Evolutionary conservation across 805 yeast genomes (phyloP).

Genomic region (Yamadazyma tumulicola): DNA sequence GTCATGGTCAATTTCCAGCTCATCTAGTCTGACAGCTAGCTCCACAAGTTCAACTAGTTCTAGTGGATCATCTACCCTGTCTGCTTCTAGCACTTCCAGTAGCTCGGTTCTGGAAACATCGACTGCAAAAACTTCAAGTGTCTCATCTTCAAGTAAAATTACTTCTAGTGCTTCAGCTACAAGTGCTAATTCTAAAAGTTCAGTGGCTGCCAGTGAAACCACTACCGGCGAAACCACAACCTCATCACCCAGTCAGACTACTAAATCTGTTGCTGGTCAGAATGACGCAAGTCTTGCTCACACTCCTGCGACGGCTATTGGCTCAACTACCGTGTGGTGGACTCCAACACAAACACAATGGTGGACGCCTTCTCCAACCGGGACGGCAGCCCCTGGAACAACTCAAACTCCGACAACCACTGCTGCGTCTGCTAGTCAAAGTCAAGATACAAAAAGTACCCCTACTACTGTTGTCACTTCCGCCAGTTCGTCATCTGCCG

Average conservation of each 20-base stretch:
- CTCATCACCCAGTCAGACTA: not conserved
- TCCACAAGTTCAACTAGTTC: not conserved
- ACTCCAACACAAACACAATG: conserved; percentile 4
- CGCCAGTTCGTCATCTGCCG: not conserved
- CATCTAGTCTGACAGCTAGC: conserved; percentile 2
- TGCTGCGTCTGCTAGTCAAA: conserved; percentile 1
- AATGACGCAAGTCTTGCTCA: too few relatives aligned
- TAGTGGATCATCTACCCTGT: not conserved
- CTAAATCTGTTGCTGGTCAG: not conserved
- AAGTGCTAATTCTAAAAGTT: not conserved
- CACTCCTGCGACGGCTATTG: conserved; percentile 1
- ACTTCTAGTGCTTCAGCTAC: conserved; percentile 3
- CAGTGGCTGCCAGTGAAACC: conserved; percentile 1
- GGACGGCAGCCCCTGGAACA: conserved; percentile 2
- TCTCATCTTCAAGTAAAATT: conserved; percentile 2
- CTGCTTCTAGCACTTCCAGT: not conserved
- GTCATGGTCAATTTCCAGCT: conserved; percentile 2
- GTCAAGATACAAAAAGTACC: not conserved
- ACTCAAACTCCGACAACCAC: conserved; percentile 1
- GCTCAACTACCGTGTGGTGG: conserved; percentile 7
- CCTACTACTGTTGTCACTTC: conserved; percentile 1
- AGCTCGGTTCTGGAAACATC: not conserved
- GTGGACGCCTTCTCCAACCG: conserved; percentile 1
- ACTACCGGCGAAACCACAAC: not conserved
- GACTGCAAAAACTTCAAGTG: not conserved